Conservation (phyloP, 306 rosid species). For the Trifolium fragiferum region DNA sequence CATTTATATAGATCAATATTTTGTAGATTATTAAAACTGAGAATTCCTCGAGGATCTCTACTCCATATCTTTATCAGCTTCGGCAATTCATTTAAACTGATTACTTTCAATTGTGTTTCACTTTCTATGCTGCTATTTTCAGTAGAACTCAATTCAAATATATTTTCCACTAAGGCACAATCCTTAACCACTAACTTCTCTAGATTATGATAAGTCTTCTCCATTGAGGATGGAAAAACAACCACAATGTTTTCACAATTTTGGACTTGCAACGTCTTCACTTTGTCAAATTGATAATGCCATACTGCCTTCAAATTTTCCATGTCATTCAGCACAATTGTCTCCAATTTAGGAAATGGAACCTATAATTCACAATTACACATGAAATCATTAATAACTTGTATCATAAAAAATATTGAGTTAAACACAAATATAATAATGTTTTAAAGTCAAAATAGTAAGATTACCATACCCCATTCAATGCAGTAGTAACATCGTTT, state of each 20-base stretch:
- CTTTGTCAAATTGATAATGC: background rate
- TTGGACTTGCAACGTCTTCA: background rate
- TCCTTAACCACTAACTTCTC: background rate
- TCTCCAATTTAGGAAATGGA: slow-evolving; percentile 7
- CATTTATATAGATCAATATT: background rate
- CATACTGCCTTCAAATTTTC: background rate
- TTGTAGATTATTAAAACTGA: slow-evolving; percentile 1
- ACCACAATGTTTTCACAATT: slow-evolving; percentile 9
- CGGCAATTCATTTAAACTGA: background rate
- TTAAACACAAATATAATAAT: background rate
- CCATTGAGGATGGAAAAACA: slow-evolving; percentile 16
- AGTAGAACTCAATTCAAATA: slow-evolving; percentile 11
- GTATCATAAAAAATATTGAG: background rate
- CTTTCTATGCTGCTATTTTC: background rate
- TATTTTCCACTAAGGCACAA: slow-evolving; percentile 11
- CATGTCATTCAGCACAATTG: background rate
- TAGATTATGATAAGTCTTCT: background rate
- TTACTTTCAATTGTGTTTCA: background rate
- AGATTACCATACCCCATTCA: background rate
- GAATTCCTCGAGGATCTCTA: background rate
- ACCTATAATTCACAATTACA: background rate
- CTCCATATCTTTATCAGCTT: slow-evolving; percentile 24
- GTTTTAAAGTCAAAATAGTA: background rate
- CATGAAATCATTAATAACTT: background rate
- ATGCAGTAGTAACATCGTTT: background rate